Conservation (phyloP, 1,139 yeast species). For the Wickerhamomyces sp. region DNA sequence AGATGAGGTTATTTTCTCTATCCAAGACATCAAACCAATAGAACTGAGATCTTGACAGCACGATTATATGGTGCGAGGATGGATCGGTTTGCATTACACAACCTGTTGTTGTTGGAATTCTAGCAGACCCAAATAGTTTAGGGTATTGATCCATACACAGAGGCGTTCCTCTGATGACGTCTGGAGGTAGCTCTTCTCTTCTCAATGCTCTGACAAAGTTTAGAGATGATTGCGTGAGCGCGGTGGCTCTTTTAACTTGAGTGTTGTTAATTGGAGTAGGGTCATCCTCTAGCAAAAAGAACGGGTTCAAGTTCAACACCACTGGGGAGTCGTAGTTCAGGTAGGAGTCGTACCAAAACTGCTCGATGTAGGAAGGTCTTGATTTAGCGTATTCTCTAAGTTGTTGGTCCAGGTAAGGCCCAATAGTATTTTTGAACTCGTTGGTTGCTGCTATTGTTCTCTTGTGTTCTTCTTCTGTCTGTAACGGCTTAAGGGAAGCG, state of each 20-base stretch:
- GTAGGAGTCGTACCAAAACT: slow-evolving; percentile 90
- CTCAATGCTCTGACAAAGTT: slow-evolving; percentile 77
- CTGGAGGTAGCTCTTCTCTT: slow-evolving; percentile 72
- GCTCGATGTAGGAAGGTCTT: slow-evolving; percentile 80
- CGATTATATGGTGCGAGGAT: slow-evolving; percentile 73
- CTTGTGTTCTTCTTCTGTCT: slow-evolving; percentile 64
- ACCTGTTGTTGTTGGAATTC: slow-evolving; percentile 78
- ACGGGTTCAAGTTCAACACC: slow-evolving; percentile 82
- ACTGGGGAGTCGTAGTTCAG: slow-evolving; percentile 85
- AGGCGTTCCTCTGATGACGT: slow-evolving; percentile 60
- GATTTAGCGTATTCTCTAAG: slow-evolving; percentile 58
- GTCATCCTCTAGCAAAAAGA: slow-evolving; percentile 83
- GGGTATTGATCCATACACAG: slow-evolving; percentile 89
- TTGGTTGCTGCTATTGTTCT: slow-evolving; percentile 58
- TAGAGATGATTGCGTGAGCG: slow-evolving; percentile 71
- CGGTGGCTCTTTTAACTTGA: slow-evolving; percentile 79
- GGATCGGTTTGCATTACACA: slow-evolving; percentile 82
- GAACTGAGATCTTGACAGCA: slow-evolving; percentile 81
- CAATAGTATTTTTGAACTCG: slow-evolving; percentile 50
- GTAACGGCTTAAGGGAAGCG: slow-evolving; percentile 67
- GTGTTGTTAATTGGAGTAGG: slow-evolving; percentile 74
- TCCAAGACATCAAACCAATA: slow-evolving; percentile 93
- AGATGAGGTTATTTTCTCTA: slow-evolving; percentile 54
- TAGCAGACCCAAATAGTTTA: slow-evolving; percentile 77
- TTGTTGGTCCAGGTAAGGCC: slow-evolving; percentile 59